Evolutionary conservation across 208 protist genomes (phyloP).

Genomic region (Trypanosomatidae sp.): DNA sequence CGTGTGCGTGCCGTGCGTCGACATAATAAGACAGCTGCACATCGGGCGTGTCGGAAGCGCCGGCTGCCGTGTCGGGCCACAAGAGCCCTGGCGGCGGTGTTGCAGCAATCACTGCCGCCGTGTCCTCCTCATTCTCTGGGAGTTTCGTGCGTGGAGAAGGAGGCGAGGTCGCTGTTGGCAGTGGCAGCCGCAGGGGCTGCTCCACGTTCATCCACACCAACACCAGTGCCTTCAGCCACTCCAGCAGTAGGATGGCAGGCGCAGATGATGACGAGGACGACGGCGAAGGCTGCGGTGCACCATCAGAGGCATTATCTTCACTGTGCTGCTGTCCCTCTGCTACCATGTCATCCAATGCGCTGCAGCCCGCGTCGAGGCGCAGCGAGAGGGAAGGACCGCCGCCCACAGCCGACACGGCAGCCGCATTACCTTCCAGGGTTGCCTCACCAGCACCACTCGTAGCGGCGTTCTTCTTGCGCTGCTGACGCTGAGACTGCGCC

Average conservation of each 20-base stretch:
- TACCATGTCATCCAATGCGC: not conserved
- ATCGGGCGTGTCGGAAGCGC: conserved; percentile 11
- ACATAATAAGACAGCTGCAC: conserved; percentile 20
- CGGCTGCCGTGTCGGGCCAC: conserved; percentile 13
- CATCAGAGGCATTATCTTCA: not conserved
- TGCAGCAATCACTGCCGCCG: not conserved
- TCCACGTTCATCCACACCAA: conserved; percentile 31
- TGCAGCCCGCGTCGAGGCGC: conserved; percentile 14
- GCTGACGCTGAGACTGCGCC: conserved; percentile 5
- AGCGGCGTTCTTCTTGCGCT: conserved; percentile 5
- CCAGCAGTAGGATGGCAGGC: conserved; percentile 19
- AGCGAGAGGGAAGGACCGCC: conserved; percentile 17
- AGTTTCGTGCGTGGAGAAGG: too few species aligned
- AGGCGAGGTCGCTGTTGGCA: too few species aligned
- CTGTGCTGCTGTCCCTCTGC: too few species aligned
- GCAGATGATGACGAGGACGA: conserved; percentile 7
- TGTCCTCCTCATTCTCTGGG: too few species aligned
- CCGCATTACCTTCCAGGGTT: not conserved
- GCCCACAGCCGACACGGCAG: not conserved
- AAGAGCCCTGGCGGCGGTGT: conserved; percentile 3
- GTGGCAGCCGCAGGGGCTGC: conserved; percentile 15
- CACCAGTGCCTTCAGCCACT: conserved; percentile 27
- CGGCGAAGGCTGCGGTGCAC: too few species aligned
- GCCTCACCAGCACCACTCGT: not conserved
- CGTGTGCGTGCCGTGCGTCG: conserved; percentile 5